Evolutionary conservation across 2,329 filamentous ascomycete species (phyloP).

Genomic region (Elsinoe arachidis): DNA sequence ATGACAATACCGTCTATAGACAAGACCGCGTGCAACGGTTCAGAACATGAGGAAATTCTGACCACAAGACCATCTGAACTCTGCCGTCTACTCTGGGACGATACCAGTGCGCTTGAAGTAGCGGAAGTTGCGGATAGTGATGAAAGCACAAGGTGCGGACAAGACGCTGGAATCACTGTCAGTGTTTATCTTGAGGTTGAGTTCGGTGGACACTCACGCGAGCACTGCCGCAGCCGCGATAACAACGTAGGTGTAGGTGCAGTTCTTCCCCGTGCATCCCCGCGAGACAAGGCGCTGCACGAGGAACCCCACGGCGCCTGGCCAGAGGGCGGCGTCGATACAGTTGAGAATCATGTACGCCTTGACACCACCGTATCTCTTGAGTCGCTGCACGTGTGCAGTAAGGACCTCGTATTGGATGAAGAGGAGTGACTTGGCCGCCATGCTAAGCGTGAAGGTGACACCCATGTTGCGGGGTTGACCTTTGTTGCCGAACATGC

Average conservation of each 20-base stretch:
- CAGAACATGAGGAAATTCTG: no score
- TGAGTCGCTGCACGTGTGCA: slow-evolving; percentile 27
- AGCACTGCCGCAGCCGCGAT: not conserved
- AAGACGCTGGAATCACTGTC: not conserved
- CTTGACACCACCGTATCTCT: slow-evolving; percentile 34
- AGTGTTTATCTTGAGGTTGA: not conserved
- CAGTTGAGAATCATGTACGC: slow-evolving; percentile 35
- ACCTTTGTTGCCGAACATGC: not conserved
- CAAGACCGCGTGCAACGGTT: no score
- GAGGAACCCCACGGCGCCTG: slow-evolving; percentile 27
- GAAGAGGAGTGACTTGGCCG: slow-evolving; percentile 32
- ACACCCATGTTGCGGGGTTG: not conserved
- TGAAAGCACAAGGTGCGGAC: not conserved
- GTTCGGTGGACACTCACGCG: not conserved
- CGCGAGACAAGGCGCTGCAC: not conserved
- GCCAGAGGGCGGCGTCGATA: slow-evolving; percentile 38
- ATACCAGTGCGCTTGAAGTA: slow-evolving; percentile 2
- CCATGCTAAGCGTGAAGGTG: slow-evolving; percentile 2
- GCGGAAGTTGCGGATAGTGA: not conserved
- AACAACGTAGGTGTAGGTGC: not conserved
- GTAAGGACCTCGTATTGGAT: slow-evolving; percentile 35
- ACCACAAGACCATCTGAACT: no score
- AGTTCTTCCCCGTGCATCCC: not conserved
- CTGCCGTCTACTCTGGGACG: not conserved
- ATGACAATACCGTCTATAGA: no score